Base-by-base conservation (phyloP, 257 asterid genomes). In the Solanum sejunctum region DNA sequence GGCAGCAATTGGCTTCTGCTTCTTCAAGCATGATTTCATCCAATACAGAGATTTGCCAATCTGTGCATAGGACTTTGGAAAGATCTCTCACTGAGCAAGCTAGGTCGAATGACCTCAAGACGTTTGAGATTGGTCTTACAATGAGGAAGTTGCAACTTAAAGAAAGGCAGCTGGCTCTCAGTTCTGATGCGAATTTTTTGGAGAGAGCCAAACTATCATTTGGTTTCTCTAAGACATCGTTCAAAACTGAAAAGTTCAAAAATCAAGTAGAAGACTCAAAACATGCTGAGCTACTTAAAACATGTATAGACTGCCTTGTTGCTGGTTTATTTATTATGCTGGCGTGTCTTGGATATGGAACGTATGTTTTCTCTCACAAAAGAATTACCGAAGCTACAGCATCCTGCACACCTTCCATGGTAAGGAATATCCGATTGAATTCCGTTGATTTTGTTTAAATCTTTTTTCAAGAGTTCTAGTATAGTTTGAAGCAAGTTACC, bases 301-400 rank as follows among this genome's bases (percentile, higher is more conserved):
- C 85, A 86, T 95, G 97, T 93, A 80, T 94, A 82, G 99, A 97
- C 89, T 91, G 94, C 87, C 91, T 97, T 17, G 98, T 97, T 71
- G 86, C 94, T 26, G 98, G 98, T 84, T 83, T 97, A 71, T 49
- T 97, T 58, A 84, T 91, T 83, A 95, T 97, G 99, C 64, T 97
- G 86, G 88, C 72, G 7, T 80, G 94, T 70, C 91, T 95, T 41
- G 92, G 90, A 17, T 97, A 95, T 81, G 98, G 98, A 86, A 89
- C 92, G 75, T 97, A 89, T 83, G 89, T 90, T 78, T 94, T 88
- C 88, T 94, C 99, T 36, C 95, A 91, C 88, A 89, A 83, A 86
- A 91, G 97, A 90, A 91, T 97, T 69, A 80, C 91, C 55, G 99
- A 95, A 87, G 95, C 94, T 73, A 91, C 98, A 41, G 91, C 92